A percentile compares a stretch with the other conserved stretches of the same genome.
These are phyloP conservation scores for Sideroxylon spinosum DNA, from an alignment of 179 eudicot species.

Conservation along the genomic window DNA sequence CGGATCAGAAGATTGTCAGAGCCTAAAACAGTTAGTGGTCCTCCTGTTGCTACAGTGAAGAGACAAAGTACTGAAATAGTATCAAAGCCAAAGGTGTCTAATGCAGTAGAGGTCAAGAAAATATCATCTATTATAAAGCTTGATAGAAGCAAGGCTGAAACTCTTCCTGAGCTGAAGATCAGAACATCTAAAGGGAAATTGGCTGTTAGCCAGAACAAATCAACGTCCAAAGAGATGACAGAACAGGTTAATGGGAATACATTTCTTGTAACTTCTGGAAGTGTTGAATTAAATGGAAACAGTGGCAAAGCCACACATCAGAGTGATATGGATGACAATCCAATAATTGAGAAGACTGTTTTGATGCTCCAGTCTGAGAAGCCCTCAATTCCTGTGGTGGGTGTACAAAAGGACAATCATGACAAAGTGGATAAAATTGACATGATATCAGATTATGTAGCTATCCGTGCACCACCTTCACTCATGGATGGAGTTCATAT, in stretches of 20 bases:
- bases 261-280: conserved; percentile 18
- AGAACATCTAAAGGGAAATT: conserved; percentile 41
- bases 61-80: conserved; percentile 42
- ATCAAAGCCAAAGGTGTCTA: conserved; percentile 41
- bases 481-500: conserved; percentile 38
- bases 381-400: conserved; percentile 34
- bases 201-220: conserved; percentile 32
- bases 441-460: conserved; percentile 21
- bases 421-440: conserved; percentile 28
- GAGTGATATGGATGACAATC: conserved; percentile 55
- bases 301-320: conserved; percentile 19
- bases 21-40: conserved; percentile 51
- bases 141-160: conserved; percentile 56
- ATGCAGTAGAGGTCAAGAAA: conserved; percentile 50
- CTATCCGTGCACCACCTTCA: conserved; percentile 44
- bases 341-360: conserved; percentile 73
- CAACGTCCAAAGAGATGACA: conserved; percentile 31
- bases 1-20: conserved; percentile 86
- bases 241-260: conserved; percentile 31
- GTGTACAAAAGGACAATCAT: conserved; percentile 21
- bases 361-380: conserved; percentile 72
- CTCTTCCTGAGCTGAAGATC: conserved; percentile 61
- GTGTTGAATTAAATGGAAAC: conserved; percentile 3
- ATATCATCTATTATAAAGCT: conserved; percentile 37
- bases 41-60: conserved; percentile 39